Percentiles rank a stretch among this genome's conserved stretches.
phyloP scores from a whole-genome alignment of 2,329 filamentous ascomycete species.

The Neurospora crassa region DNA sequence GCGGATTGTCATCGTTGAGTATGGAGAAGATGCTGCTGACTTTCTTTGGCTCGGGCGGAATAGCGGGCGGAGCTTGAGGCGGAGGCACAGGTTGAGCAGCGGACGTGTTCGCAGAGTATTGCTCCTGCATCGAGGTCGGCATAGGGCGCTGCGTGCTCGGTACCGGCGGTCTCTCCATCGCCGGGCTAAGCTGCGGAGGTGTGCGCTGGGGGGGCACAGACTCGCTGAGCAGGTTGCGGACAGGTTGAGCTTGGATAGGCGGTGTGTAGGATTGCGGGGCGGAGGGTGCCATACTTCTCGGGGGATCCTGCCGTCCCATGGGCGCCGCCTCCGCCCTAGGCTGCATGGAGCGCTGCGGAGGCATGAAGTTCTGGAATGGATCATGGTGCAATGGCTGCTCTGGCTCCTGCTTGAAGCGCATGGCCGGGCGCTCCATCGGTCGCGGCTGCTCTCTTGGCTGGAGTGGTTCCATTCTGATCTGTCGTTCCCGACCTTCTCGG shows the following conservation, averaged over 20 bases:
- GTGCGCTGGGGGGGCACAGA: constrained; percentile 28
- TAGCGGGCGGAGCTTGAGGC: constrained; percentile 30
- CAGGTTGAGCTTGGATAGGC: constrained; percentile 27
- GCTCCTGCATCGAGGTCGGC: constrained; percentile 18
- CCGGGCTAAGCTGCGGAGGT: constrained; percentile 19
- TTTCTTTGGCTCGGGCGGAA: constrained; percentile 45
- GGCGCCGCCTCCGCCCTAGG: constrained; percentile 32
- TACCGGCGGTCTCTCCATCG: constrained; percentile 24
- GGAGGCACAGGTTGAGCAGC: constrained; percentile 22
- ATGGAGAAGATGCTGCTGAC: constrained; percentile 51
- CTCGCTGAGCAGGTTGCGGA: constrained; percentile 19
- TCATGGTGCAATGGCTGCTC: constrained; percentile 34
- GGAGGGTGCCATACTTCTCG: constrained; percentile 26
- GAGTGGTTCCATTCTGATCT: constrained; percentile 11
- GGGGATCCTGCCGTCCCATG: constrained; percentile 31
- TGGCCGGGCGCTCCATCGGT: constrained; percentile 17
- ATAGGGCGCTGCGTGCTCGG: constrained; percentile 28
- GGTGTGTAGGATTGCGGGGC: constrained; percentile 25
- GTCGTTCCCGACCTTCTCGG: constrained; percentile 15
- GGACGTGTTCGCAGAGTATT: constrained; percentile 9
- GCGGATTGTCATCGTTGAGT: constrained; percentile 49
- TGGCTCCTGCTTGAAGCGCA: constrained; percentile 41
- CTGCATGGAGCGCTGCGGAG: constrained; percentile 29
- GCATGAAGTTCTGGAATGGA: constrained; percentile 27
- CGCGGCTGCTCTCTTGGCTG: constrained; percentile 20